Evolutionary conservation across 805 yeast species (phyloP).

Genomic region (Candida golubevii): DNA sequence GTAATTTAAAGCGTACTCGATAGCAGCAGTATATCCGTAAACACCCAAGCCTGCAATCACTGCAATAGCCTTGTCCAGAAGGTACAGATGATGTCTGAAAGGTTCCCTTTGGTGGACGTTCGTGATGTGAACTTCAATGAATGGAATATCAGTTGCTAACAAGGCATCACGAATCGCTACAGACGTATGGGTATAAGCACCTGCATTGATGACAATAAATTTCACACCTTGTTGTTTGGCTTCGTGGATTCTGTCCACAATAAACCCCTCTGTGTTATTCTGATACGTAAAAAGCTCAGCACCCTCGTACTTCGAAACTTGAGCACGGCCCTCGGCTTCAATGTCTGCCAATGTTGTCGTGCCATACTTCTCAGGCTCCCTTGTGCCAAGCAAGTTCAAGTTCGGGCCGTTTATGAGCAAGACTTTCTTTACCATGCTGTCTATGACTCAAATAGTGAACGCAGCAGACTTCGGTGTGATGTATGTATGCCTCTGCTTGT

Average conservation of each 20-base stretch:
- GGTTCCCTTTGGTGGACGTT: constrained; percentile 50
- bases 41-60: constrained; percentile 42
- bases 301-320: constrained; percentile 27
- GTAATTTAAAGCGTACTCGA: constrained; percentile 38
- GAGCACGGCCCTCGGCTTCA: constrained; percentile 37
- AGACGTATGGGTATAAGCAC: constrained; percentile 51
- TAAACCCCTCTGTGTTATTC: constrained; percentile 43
- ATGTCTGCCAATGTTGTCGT: constrained; percentile 41
- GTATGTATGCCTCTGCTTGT: too few species aligned
- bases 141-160: constrained; percentile 45
- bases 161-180: constrained; percentile 49
- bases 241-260: constrained; percentile 45
- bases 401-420: constrained; percentile 48
- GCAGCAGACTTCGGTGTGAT: too few species aligned
- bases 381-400: constrained; percentile 44
- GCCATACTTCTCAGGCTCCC: constrained; percentile 46
- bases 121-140: constrained; percentile 47
- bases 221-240: constrained; percentile 41
- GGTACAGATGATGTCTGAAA: constrained; percentile 46
- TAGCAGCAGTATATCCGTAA: constrained; percentile 39
- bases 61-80: constrained; percentile 47
- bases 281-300: constrained; percentile 35
- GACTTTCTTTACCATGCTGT: constrained; percentile 37
- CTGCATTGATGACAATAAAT: constrained; percentile 48
- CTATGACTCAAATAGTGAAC: too few species aligned